phyloP scores from a whole-genome alignment of 169 alveolate species.

The Amoebophrya sp. region DNA sequence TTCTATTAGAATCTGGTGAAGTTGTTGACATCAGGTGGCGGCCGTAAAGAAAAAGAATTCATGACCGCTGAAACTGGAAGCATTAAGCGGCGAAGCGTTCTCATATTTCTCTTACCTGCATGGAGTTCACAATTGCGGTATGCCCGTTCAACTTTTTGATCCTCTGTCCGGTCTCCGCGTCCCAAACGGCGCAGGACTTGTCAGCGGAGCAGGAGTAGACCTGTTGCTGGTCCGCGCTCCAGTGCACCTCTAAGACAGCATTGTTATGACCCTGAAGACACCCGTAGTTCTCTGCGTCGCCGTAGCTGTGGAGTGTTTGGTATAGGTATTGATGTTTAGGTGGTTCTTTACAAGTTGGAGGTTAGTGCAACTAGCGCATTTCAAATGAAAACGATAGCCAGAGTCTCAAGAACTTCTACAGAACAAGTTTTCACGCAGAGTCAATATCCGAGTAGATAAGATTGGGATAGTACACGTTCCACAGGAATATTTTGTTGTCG shows the following conservation, averaged over 20 bases:
- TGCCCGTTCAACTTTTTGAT: slow-evolving; percentile 53
- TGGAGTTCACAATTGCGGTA: slow-evolving; percentile 23
- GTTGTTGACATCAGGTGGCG: too few relatives aligned
- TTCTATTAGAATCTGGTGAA: too few relatives aligned
- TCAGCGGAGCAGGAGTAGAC: slow-evolving; percentile 70
- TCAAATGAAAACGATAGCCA: too few relatives aligned
- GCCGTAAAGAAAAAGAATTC: too few relatives aligned
- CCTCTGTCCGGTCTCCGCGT: slow-evolving; percentile 59
- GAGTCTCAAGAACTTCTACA: not conserved
- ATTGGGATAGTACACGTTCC: slow-evolving; percentile 51
- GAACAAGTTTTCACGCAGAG: not conserved
- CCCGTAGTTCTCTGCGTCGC: slow-evolving; percentile 61
- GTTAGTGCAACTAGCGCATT: too few relatives aligned
- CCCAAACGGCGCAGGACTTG: slow-evolving; percentile 62
- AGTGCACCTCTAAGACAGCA: slow-evolving; percentile 66
- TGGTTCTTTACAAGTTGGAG: too few relatives aligned
- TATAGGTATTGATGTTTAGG: too few relatives aligned
- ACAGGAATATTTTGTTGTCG: slow-evolving; percentile 56
- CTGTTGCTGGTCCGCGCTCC: slow-evolving; percentile 55
- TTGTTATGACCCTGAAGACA: slow-evolving; percentile 64
- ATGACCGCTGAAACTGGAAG: not conserved
- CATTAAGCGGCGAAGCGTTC: not conserved
- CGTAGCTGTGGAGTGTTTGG: slow-evolving; percentile 46
- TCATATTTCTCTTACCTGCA: not conserved
- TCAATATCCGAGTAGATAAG: not conserved